phyloP scores from a whole-genome alignment of 2,329 filamentous ascomycete genomes.

The Sporothrix pseudoabietina region DNA sequence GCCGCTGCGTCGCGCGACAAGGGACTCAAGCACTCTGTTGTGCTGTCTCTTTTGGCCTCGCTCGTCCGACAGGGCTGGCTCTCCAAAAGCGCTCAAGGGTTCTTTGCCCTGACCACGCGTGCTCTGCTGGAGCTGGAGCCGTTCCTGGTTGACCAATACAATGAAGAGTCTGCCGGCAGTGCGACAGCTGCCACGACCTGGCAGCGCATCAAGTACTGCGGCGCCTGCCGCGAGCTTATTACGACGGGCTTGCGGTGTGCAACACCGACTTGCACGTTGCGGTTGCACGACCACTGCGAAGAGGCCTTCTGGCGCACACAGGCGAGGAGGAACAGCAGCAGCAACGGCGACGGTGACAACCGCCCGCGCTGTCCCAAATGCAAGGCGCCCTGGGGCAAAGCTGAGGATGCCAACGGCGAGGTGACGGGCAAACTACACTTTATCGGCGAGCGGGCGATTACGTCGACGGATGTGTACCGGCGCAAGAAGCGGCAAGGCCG shows the following conservation, averaged over 20 bases:
- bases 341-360: conserved; percentile 53
- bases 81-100: conserved; percentile 69
- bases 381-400: conserved; percentile 50
- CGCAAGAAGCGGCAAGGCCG: conserved; percentile 46
- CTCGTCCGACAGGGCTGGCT: conserved; percentile 85
- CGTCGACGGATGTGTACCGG: conserved; percentile 55
- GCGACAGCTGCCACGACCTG: conserved; percentile 62
- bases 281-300: conserved; percentile 77
- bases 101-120: conserved; percentile 74
- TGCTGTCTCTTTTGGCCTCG: conserved; percentile 68
- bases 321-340: conserved; percentile 42
- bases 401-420: conserved; percentile 20
- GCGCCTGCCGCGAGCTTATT: conserved; percentile 85
- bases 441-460: conserved; percentile 61
- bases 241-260: conserved; percentile 80
- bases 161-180: conserved; percentile 54
- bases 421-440: conserved; percentile 43
- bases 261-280: conserved; percentile 65
- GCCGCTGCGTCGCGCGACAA: conserved; percentile 46
- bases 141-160: conserved; percentile 89
- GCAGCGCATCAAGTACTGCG: conserved; percentile 81
- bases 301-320: conserved; percentile 69
- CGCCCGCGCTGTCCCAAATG: conserved; percentile 68
- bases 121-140: conserved; percentile 80
- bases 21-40: conserved; percentile 74